Evolutionary conservation across 805 yeast species (phyloP).

Genomic region (Ogataea haglerorum): DNA sequence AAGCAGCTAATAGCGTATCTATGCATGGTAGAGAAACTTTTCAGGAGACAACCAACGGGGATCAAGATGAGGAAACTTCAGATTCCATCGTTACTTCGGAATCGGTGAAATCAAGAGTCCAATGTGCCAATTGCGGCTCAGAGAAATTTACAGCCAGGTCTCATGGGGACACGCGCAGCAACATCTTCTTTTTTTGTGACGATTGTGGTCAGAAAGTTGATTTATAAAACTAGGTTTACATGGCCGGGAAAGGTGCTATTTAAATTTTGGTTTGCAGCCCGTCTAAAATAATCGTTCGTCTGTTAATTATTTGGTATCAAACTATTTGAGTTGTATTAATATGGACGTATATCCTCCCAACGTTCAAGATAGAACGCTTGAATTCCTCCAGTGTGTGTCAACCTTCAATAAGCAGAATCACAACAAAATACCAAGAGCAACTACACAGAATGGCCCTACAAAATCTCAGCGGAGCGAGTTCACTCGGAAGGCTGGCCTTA

Average conservation of each 20-base stretch:
- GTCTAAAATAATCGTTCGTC: slow-evolving; percentile 1
- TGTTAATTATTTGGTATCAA: slow-evolving; percentile 1
- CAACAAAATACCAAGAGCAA: slow-evolving; percentile 27
- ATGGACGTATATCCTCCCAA: slow-evolving; percentile 30
- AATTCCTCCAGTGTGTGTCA: slow-evolving; percentile 87
- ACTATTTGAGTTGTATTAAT: neutral
- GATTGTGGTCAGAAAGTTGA: slow-evolving; percentile 26
- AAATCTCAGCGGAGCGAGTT: slow-evolving; percentile 53
- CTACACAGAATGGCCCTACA: slow-evolving; percentile 20
- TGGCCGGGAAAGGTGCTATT: too few relatives aligned
- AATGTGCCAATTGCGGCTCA: slow-evolving; percentile 24
- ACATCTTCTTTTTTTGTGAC: slow-evolving; percentile 28
- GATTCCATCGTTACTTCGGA: slow-evolving; percentile 6
- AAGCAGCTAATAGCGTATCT: neutral
- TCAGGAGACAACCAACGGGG: neutral
- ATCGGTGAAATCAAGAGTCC: slow-evolving; percentile 12
- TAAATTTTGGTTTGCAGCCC: slow-evolving; percentile 8
- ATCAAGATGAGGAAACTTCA: neutral
- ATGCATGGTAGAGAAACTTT: neutral
- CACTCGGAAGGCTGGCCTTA: slow-evolving; percentile 65
- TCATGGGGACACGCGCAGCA: slow-evolving; percentile 14
- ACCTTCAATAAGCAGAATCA: slow-evolving; percentile 58
- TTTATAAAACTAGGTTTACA: neutral
- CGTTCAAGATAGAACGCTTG: slow-evolving; percentile 82
- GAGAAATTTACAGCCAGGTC: slow-evolving; percentile 26